phyloP scores from a whole-genome alignment of 257 asterid species.

The Fraxinus americana region DNA sequence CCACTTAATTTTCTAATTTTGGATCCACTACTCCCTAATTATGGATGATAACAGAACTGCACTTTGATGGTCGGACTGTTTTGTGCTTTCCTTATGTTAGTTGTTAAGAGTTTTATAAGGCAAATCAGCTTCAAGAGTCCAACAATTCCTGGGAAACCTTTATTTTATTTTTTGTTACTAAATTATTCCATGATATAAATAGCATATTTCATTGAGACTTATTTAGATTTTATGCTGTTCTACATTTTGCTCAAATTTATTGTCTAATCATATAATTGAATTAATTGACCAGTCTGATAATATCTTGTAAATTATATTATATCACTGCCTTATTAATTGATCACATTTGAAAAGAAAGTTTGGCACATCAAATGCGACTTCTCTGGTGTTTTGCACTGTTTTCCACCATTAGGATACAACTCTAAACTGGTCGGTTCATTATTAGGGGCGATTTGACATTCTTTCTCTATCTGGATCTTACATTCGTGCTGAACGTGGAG shows the following conservation, averaged over 20 bases:
- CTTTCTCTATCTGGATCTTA: constrained; percentile 63
- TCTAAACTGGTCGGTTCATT: constrained; percentile 7
- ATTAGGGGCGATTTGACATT: constrained; percentile 64
- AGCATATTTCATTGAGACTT: neutral
- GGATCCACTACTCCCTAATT: neutral
- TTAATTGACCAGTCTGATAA: neutral
- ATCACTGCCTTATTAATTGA: neutral
- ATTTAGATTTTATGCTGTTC: neutral
- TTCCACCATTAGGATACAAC: neutral
- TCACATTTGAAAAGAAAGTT: neutral
- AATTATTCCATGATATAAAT: neutral
- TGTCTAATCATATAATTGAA: neutral
- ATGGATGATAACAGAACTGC: neutral
- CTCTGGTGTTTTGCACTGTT: neutral
- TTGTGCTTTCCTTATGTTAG: neutral
- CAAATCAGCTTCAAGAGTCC: neutral
- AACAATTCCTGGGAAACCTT: neutral
- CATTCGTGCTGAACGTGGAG: constrained; percentile 56
- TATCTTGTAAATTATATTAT: neutral
- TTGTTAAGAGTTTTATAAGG: neutral
- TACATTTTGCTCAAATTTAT: neutral
- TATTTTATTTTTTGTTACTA: neutral
- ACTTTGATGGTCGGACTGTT: neutral
- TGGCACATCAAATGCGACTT: neutral
- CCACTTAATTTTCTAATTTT: neutral